Base-by-base conservation (phyloP, 306 rosid genomes). In the Arachis stenosperma region DNA sequence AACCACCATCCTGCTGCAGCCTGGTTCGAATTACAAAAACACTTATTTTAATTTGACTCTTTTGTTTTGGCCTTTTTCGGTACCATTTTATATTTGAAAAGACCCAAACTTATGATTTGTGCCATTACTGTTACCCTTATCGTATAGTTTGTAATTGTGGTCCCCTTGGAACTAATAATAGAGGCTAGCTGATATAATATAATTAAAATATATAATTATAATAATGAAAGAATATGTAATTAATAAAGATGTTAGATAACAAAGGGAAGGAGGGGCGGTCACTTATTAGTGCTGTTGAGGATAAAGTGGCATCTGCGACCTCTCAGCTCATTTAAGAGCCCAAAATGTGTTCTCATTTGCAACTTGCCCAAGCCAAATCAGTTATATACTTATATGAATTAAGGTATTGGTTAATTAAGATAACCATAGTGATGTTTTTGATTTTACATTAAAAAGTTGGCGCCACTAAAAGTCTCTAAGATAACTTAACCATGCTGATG, bases 151-250 rank as follows among this genome's bases (percentile, higher is more conserved):
- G 9, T 52, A n/a, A 6, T n/a, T 14, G 57, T 52, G 57, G 57
- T 52, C 57, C 57, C 57, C 57, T n/a, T n/a, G 57, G 57, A 14
- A 52, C 57, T 52, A n/a, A 52, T 52, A n/a, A 14, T 52, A 51
- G 55, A 51, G 55, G 10, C 13, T 51, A 15, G 11, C 14, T 47
- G 13, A 47, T 22, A 22, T 22, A 22, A 22, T 22, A 22, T 22
- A 22, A 22, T 22, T 22, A 22, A n/a, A n/a, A n/a, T n/a, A 22
- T 22, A 22, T 22, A 22, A 22, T 22, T 22, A 22, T 22, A 22
- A 22, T 22, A 22, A 22, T 22, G 27, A 22, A 22, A 22, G 27
- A 22, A 22, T 22, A 22, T 22, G 27, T 22, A 22, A 22, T 52
- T 14, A 14, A 52, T n/a, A 52, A 52, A 52, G 57, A 52, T 52